Conservation (phyloP, 495 filamentous ascomycete species). For the Amniculicola lignicola region DNA sequence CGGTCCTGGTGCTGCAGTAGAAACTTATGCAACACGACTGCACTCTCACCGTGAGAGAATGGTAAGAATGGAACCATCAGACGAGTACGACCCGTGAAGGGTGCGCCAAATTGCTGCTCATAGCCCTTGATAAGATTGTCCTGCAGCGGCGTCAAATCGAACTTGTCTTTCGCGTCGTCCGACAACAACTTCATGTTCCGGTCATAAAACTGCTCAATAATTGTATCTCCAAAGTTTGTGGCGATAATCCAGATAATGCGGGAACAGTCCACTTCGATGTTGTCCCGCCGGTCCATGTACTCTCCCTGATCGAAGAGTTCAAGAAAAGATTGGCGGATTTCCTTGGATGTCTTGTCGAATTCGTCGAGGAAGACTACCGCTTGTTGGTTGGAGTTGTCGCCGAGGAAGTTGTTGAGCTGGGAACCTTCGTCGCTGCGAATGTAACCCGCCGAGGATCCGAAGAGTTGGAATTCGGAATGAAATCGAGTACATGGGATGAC, state of each 20-base stretch:
- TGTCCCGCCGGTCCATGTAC: constrained; percentile 48
- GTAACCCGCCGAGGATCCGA: constrained; percentile 46
- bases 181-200: not conserved
- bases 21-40: constrained; percentile 47
- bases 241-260: constrained; percentile 58
- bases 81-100: constrained; percentile 44
- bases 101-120: constrained; percentile 17
- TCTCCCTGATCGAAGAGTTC: constrained; percentile 28
- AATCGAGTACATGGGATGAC: constrained; percentile 48
- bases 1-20: constrained; percentile 39
- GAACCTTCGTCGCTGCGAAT: constrained; percentile 42
- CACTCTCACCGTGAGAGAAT: constrained; percentile 45
- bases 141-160: constrained; percentile 30
- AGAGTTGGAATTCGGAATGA: constrained; percentile 44
- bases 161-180: not conserved
- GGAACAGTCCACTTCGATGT: constrained; percentile 47
- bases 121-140: constrained; percentile 48
- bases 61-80: constrained; percentile 49
- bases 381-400: constrained; percentile 40
- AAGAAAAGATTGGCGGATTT: constrained; percentile 18
- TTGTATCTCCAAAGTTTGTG: constrained; percentile 48
- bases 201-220: constrained; percentile 31
- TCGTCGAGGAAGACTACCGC: constrained; percentile 56
- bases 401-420: constrained; percentile 53
- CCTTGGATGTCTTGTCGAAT: constrained; percentile 53